A percentile compares a stretch with the other conserved stretches of the same genome.
Conservation (phyloP, 2,329 filamentous ascomycete species). For the Hysterium pulicare region DNA sequence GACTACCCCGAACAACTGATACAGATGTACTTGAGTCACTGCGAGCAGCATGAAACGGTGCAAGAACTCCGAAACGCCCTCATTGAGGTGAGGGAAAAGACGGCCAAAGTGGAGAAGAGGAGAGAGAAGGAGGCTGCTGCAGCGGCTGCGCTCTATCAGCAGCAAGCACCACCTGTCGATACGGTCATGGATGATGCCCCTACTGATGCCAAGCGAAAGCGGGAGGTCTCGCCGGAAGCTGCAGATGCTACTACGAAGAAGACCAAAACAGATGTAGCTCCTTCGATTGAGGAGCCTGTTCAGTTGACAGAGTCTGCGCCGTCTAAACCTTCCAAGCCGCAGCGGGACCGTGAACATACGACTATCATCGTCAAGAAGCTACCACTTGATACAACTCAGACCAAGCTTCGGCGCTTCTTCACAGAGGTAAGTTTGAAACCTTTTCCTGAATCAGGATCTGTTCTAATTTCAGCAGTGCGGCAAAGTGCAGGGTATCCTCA, state of each 20-base stretch:
- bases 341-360: constrained; percentile 86
- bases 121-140: constrained; percentile 63
- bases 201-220: constrained; percentile 66
- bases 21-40: constrained; percentile 72
- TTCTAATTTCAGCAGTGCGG: no score
- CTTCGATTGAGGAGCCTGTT: constrained; percentile 15
- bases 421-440: no score
- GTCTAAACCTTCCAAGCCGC: constrained; percentile 44
- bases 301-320: constrained; percentile 33
- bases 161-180: constrained; percentile 21
- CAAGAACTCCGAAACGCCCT: constrained; percentile 70
- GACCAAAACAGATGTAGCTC: constrained; percentile 43
- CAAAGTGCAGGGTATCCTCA: constrained; percentile 71
- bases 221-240: constrained; percentile 55
- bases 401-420: constrained; percentile 83
- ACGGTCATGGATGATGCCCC: constrained; percentile 18
- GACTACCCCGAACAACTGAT: constrained; percentile 76
- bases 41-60: constrained; percentile 84
- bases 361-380: constrained; percentile 79
- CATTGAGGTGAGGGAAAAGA: constrained; percentile 68
- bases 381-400: constrained; percentile 65
- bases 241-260: constrained; percentile 64
- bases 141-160: constrained; percentile 38
- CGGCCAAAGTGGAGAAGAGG: constrained; percentile 60
- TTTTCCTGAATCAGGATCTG: no score